These are phyloP conservation scores for Coemansia sp. DNA, from an alignment of 192 early-diverging fungal species.

Conservation along the genomic window DNA sequence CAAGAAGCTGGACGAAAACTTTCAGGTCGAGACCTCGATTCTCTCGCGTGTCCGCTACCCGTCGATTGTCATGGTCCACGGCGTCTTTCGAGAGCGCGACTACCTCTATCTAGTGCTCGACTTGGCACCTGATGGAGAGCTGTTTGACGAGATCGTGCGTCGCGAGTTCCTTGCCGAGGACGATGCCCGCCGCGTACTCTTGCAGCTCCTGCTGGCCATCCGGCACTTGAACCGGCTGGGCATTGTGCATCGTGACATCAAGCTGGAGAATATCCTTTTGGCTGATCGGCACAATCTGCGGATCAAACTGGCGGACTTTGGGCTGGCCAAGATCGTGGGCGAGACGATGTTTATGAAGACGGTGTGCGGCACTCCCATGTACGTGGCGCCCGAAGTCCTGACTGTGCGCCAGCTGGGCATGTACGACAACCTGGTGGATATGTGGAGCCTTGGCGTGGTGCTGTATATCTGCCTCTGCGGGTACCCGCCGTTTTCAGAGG, in stretches of 20 bases:
- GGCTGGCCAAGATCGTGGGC: conserved; percentile 84
- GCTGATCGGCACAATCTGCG: conserved; percentile 58
- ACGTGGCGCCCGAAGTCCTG: conserved; percentile 92
- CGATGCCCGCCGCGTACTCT: conserved; percentile 78
- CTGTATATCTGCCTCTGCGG: conserved; percentile 94
- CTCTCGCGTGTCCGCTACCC: conserved; percentile 54
- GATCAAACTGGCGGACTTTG: conserved; percentile 97
- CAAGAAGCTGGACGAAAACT: conserved; percentile 53
- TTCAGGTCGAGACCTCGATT: conserved; percentile 51
- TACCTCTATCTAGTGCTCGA: conserved; percentile 56
- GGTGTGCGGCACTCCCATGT: conserved; percentile 92
- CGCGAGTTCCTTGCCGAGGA: conserved; percentile 74
- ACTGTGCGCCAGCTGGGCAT: conserved; percentile 69
- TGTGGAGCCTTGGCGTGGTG: conserved; percentile 96
- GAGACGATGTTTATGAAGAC: conserved; percentile 74
- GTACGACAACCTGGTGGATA: conserved; percentile 79
- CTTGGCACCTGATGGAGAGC: conserved; percentile 82
- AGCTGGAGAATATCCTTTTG: conserved; percentile 82
- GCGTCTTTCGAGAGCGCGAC: conserved; percentile 54
- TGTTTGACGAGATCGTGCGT: conserved; percentile 91
- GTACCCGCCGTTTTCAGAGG: conserved; percentile 82
- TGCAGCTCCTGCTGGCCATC: conserved; percentile 78
- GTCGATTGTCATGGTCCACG: conserved; percentile 51
- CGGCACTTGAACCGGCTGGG: conserved; percentile 69
- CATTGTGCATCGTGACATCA: conserved; percentile 79